Percentiles rank a stretch among this genome's conserved stretches.
phyloP scores from a whole-genome alignment of 108 stramenopile species.

The Schizochytrium sp. region DNA sequence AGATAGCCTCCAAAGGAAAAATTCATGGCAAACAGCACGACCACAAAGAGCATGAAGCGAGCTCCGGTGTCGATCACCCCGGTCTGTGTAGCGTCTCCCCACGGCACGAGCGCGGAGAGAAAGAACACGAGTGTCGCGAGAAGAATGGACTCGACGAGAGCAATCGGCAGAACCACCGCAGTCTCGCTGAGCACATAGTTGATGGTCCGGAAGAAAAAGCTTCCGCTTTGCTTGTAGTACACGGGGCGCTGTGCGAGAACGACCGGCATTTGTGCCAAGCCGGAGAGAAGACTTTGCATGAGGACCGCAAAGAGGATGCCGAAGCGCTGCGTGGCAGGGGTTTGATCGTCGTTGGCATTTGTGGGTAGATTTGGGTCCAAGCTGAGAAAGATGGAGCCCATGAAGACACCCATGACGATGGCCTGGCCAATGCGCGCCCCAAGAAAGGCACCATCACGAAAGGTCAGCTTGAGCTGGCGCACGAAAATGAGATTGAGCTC shows the following conservation, averaged over 20 bases:
- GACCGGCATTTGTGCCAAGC: too few species aligned
- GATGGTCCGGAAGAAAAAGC: conserved; percentile 47
- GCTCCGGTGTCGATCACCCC: neutral
- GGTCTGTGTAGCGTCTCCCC: neutral
- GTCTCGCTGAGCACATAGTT: neutral
- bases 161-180: neutral
- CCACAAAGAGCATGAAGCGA: neutral
- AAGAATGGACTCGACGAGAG: conserved; percentile 44
- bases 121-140: conserved; percentile 56
- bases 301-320: too few species aligned
- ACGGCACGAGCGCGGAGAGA: conserved; percentile 26
- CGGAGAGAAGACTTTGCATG: too few species aligned
- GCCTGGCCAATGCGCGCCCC: neutral
- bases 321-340: neutral
- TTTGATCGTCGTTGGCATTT: neutral
- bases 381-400: conserved; percentile 8
- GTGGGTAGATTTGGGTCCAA: neutral
- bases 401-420: neutral
- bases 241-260: too few species aligned
- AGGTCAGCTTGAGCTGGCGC: neutral
- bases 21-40: neutral
- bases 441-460: neutral
- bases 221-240: conserved; percentile 40
- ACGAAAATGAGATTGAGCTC: neutral
- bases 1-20: neutral